Conservation (phyloP, 2,329 filamentous ascomycete genomes). For the Apiospora pterosperma region DNA sequence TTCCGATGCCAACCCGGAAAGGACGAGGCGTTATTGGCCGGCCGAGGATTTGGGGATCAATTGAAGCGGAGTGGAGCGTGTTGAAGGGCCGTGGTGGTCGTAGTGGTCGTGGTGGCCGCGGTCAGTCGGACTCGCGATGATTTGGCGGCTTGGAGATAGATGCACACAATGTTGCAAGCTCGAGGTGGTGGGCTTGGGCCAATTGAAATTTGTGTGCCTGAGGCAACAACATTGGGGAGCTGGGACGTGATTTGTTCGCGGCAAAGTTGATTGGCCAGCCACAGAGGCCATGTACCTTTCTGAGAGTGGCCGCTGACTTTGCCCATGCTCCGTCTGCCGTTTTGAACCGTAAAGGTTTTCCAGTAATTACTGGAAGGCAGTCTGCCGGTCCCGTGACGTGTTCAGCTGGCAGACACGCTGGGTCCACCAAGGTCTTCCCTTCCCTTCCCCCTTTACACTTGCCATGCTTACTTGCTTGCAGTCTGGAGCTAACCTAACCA, state of each 20-base stretch:
- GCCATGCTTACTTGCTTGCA: neutral
- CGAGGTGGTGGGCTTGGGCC: slow-evolving; percentile 3
- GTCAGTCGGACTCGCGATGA: slow-evolving; percentile 2
- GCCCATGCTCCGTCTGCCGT: neutral
- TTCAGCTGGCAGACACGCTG: neutral
- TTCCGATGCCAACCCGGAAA: neutral
- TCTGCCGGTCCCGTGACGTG: neutral
- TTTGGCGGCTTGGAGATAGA: neutral
- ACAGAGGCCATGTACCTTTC: neutral
- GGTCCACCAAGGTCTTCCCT: neutral
- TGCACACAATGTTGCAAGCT: slow-evolving; percentile 2
- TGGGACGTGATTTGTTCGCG: neutral
- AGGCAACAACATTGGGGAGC: neutral
- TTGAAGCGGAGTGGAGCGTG: neutral
- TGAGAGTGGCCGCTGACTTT: neutral
- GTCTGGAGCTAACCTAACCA: too few relatives aligned
- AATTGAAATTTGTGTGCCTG: neutral
- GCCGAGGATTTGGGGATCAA: neutral
- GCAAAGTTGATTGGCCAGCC: neutral
- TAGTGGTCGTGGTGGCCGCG: neutral
- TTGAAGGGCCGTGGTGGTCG: neutral
- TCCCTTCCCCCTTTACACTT: too few relatives aligned
- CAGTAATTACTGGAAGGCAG: neutral
- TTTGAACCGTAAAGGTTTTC: neutral
- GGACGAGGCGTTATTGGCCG: neutral